Evolutionary conservation across 2,329 filamentous ascomycete species (phyloP).

Genomic region (Torrubiella hemipterigena): DNA sequence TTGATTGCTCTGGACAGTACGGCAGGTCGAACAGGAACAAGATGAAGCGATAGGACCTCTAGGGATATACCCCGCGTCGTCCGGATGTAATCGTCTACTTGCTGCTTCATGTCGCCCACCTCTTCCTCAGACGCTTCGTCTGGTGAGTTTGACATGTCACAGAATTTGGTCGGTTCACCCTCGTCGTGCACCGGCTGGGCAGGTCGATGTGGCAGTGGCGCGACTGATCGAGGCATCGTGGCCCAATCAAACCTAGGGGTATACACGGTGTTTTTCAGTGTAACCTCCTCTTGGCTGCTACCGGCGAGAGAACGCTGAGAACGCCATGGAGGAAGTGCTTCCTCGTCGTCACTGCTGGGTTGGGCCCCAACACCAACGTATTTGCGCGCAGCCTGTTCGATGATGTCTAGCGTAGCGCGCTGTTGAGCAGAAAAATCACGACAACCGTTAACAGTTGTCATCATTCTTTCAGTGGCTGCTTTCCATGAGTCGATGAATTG

Average conservation of each 20-base stretch:
- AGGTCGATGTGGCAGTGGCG: too few species aligned
- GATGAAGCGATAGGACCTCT: slow-evolving; percentile 39
- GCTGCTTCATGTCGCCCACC: slow-evolving; percentile 2
- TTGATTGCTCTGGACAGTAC: slow-evolving; percentile 45
- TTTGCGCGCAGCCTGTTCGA: slow-evolving; percentile 37
- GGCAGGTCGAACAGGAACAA: slow-evolving; percentile 48
- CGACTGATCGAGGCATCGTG: background rate
- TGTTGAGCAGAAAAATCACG: slow-evolving; percentile 21
- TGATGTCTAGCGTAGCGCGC: slow-evolving; percentile 35
- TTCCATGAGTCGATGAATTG: slow-evolving; percentile 21
- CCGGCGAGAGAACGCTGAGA: background rate
- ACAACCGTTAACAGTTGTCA: slow-evolving; percentile 26
- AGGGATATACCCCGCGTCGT: slow-evolving; percentile 46
- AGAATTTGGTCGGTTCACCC: too few species aligned
- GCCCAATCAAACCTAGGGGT: background rate
- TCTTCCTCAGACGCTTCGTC: background rate
- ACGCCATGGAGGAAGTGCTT: slow-evolving; percentile 7
- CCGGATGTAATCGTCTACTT: slow-evolving; percentile 42
- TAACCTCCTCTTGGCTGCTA: background rate
- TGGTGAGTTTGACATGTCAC: background rate
- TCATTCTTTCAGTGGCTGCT: slow-evolving; percentile 28
- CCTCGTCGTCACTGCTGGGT: slow-evolving; percentile 23
- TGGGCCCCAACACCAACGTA: too few species aligned
- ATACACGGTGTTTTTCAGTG: background rate
- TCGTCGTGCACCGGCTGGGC: too few species aligned